Base-by-base conservation (phyloP, 148 eudicot species). In the Euryodendron excelsum region DNA sequence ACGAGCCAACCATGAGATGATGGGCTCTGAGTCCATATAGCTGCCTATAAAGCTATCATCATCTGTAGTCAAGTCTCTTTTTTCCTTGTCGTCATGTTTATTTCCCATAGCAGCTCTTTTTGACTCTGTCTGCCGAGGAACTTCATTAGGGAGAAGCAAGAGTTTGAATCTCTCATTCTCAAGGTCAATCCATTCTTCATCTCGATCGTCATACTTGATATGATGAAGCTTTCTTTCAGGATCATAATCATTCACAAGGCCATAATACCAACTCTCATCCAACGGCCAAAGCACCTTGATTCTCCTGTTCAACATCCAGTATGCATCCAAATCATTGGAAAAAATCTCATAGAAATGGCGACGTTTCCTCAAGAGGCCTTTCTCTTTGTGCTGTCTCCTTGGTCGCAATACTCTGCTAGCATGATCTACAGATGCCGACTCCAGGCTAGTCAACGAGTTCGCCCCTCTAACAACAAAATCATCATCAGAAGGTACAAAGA, bases 221-320 rank as follows among this genome's bases (percentile, higher is more conserved):
- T 89, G 98, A 84, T 96, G 98, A 73, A 85, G 90, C 77, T 88
- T 86, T 78, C 78, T 87, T 73, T 85, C 89, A 5, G 90, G 83
- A 75, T 91, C 86, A 79, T 89, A 96, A 72, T 82, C 94, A 87
- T 56, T 85, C 45, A 96, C 94, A 79, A 87, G 85, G 56, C 99
- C 99, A 83, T 83, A 58, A 80, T 93, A 94, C 99, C 99, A 96
- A 45, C 90, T 86, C 83, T 93, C 87, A 83, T 96, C 99, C 85
- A 92, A 82, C 11, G 99, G 99, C 99, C 99, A 92, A 79, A 88
- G 91, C 2, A 96, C 85, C 85, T 89, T 93, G 66, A 92, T 93
- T 79, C 91, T 93, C 76, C 86, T 85, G 74, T 93, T 86, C 82
- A 96, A 78, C 53, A 89, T 78, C 99, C 98, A 96, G 77, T 76